Evolutionary conservation across 129 eudicot genomes (phyloP), one percentile per base, ranked within the genome.

Genomic region (Arctium minus): DNA sequence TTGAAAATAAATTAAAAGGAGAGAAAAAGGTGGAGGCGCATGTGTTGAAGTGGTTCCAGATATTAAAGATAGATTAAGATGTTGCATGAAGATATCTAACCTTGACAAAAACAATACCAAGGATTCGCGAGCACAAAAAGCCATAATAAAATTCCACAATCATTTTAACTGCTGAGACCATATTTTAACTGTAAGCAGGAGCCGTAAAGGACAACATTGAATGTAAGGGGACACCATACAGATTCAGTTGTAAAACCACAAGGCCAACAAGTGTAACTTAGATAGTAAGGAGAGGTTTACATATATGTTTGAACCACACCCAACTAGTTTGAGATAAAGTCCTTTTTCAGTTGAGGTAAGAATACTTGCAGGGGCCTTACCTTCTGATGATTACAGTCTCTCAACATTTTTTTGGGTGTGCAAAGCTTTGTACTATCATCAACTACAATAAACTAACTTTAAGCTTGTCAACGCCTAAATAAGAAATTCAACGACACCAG

Each of bases 381-480:
- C 76, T 72, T 72, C 17, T 72, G 76, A 72, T 36, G 76, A 72
- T 36, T 72, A 72, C 29, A 72, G 50, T 37, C 50, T 18, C 76
- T 72, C 76, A 72, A 72, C 76, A 72, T 37, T 36, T 72, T 50
- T 53, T 13, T 53, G 46, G 22, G 42, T 27, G 74, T 30, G 0
- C 74, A 30, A 73, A 56, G 36, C 85, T 81, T 39, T 39, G 10
- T 39, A 81, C 79, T 31, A 33, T 62, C 79, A 60, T 73, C 74
- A 75, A 44, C 70, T 64, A 82, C 31, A 82, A 42, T 39, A 75
- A 82, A 68, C 75, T 65, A 75, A 67, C 85, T 40, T 64, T 38
- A 81, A 37, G 22, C 64, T 60, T 18, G 80, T 65, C 35, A 74
- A 40, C 13, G 18, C 48, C 70, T 69, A 69, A 12, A 76, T 0